Evolutionary conservation across 2,329 filamentous ascomycete genomes (phyloP), one percentile per base, ranked within the genome.

Genomic region (Xylariaceae sp.): DNA sequence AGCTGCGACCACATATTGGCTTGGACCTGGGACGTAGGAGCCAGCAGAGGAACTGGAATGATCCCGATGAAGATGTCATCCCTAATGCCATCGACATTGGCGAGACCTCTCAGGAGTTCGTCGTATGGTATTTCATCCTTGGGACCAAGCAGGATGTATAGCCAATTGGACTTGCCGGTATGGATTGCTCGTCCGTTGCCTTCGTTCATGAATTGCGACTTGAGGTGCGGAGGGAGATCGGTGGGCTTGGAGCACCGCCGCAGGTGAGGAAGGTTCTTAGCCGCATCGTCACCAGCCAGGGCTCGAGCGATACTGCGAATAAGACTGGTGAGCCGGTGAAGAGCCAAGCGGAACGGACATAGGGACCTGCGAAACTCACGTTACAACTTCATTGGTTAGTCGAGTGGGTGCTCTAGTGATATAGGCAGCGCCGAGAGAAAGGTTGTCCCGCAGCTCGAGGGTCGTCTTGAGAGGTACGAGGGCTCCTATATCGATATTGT

Each of bases 11-110:
- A 92, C 53, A 75, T 65, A 17, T 73, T 74, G 7, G 86, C 83
- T 56, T 90, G 83, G 24, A 80, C 68, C 45, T 80, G 74, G 3
- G 83, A 89, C 5, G 80, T 87, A 2, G 86, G 86, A 16, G 84
- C 72, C 28, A 86, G 64, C 17, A 81, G 64, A 5, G 86, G 86
- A 10, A 92, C 80, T 0, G 77, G 72, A 35, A 86, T 74, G 35
- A 68, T 70, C 33, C 71, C 67, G 32, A 88, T 61, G 48, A 75
- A 75, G 29, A 75, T 56, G 29, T 68, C 63, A 31, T 65, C 61
- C 36, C 70, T 66, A 45, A 72, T 57, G 16, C 64, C 68, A 40
- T 76, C 67, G 29, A 76, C 55, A 15, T 57, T 50, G 21, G 64
- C 61, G 37, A 79, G 52, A 9, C 59, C 58, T 29, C 59, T 51